These are phyloP conservation scores for Penicillium canescens DNA, from an alignment of 495 filamentous ascomycete species.

Conservation along the genomic window DNA sequence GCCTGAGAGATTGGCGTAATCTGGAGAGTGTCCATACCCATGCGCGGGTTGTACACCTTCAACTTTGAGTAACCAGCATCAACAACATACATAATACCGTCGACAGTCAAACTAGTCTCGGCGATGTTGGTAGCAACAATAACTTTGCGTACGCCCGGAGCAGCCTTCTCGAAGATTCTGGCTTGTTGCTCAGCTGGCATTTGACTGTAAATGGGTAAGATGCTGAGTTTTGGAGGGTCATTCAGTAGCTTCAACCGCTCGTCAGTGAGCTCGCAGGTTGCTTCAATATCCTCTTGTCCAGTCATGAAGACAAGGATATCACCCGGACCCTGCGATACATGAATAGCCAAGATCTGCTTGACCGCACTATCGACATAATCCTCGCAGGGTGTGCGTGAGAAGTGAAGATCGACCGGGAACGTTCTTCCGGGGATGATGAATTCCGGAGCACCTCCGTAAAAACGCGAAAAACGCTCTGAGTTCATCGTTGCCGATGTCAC, in stretches of 20 bases:
- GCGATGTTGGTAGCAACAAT: slow-evolving; percentile 99
- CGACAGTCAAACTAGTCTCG: slow-evolving; percentile 96
- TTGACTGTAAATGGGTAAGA: slow-evolving; percentile 97
- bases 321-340: slow-evolving; percentile 86
- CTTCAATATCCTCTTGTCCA: slow-evolving; percentile 97
- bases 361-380: slow-evolving; percentile 98
- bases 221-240: slow-evolving; percentile 91
- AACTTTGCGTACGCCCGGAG: slow-evolving; percentile 90
- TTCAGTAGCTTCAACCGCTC: slow-evolving; percentile 90
- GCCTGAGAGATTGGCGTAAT: slow-evolving; percentile 98
- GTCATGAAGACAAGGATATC: slow-evolving; percentile 99
- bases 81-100: slow-evolving; percentile 99
- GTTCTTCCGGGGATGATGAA: slow-evolving; percentile 96
- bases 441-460: slow-evolving; percentile 96
- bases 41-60: slow-evolving; percentile 97
- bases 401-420: slow-evolving; percentile 97
- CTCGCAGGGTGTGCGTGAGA: slow-evolving; percentile 90
- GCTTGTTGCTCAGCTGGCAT: slow-evolving; percentile 98
- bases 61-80: slow-evolving; percentile 95
- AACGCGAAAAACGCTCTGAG: slow-evolving; percentile 90
- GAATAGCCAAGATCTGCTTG: slow-evolving; percentile 95
- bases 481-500: slow-evolving; percentile 99
- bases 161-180: slow-evolving; percentile 92
- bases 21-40: slow-evolving; percentile 99
- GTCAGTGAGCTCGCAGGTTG: slow-evolving; percentile 88